Conservation (phyloP, 106 monocot genomes). For the Apostasia shenzhenica region DNA sequence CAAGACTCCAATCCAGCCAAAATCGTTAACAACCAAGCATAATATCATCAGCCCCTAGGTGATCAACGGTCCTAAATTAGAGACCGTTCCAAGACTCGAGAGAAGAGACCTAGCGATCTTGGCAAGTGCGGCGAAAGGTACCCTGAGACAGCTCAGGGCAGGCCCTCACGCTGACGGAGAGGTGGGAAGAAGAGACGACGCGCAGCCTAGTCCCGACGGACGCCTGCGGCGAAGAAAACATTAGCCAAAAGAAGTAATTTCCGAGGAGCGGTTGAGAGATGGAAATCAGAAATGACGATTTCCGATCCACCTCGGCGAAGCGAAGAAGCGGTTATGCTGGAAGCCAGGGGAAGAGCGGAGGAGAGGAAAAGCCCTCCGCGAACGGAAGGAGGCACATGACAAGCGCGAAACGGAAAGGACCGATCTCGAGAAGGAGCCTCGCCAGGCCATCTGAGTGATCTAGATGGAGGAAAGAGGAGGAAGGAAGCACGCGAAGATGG, state of each 20-base stretch:
- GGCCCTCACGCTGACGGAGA: slow-evolving; percentile 61
- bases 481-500: too few species aligned
- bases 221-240: slow-evolving; percentile 19
- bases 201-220: slow-evolving; percentile 40
- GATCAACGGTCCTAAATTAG: neutral
- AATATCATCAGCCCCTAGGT: neutral
- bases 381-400: slow-evolving; percentile 18
- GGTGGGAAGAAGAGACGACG: slow-evolving; percentile 53
- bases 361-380: slow-evolving; percentile 16
- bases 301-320: slow-evolving; percentile 30
- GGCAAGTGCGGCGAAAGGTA: slow-evolving; percentile 80
- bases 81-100: slow-evolving; percentile 20
- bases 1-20: neutral
- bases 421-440: slow-evolving; percentile 52
- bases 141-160: slow-evolving; percentile 92
- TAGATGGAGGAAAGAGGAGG: too few species aligned
- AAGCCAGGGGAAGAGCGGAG: slow-evolving; percentile 9
- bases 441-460: slow-evolving; percentile 29
- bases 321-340: slow-evolving; percentile 26
- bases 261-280: neutral
- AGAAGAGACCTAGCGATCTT: slow-evolving; percentile 71
- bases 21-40: neutral
- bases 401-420: slow-evolving; percentile 39
- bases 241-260: neutral
- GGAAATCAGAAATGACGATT: neutral